Base-by-base conservation (phyloP, 192 early-diverging fungal genomes). In the Gamsiella multidivaricata region DNA sequence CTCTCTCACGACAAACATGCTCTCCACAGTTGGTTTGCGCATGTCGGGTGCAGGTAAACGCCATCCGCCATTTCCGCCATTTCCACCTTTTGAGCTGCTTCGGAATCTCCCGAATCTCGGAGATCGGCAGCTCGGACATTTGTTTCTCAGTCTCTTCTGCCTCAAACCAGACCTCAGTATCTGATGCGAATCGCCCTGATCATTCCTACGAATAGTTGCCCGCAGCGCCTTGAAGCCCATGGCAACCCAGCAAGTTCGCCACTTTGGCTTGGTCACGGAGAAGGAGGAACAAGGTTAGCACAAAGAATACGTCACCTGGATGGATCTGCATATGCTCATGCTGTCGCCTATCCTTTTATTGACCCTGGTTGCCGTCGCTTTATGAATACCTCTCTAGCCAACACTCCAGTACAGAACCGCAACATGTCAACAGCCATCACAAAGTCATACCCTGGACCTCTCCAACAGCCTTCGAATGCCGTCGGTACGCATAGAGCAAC, bases 391-490 rank as follows among this genome's bases (percentile, higher is more conserved):
- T 50, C 11, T 17, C 7, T 71, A 71, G 69, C 52, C 41, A 71
- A 56, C 50, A 53, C 51, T 43, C 45, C 65, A 46, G 65, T 20
- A 58, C 74, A 78, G 54, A 78, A 18, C 47, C 65, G 74, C 23
- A 39, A 52, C 49, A 78, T 78, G 74, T 78, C 74, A 69, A 69
- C 74, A 53, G 74, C 74, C 28, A 54, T 78, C 47, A 33, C 74
- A 64, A 78, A 78, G 66, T 69, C 74, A 69, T 78, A 78, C 66
- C 74, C 74, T 42, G 74, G 74, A 64, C 74, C 74, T 31, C 60
- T 78, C 53, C 43, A 41, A 34, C 65, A 78, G 64, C 74, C 74
- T 33, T 31, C 74, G 46, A 78, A 78, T 61, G 74, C 74, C 25
- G 74, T 78, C 54, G 74, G 74, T 78, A 78, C 46, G 74, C 61